phyloP scores from a whole-genome alignment of 1,139 yeast species.

The Kodamaea anthophila region DNA sequence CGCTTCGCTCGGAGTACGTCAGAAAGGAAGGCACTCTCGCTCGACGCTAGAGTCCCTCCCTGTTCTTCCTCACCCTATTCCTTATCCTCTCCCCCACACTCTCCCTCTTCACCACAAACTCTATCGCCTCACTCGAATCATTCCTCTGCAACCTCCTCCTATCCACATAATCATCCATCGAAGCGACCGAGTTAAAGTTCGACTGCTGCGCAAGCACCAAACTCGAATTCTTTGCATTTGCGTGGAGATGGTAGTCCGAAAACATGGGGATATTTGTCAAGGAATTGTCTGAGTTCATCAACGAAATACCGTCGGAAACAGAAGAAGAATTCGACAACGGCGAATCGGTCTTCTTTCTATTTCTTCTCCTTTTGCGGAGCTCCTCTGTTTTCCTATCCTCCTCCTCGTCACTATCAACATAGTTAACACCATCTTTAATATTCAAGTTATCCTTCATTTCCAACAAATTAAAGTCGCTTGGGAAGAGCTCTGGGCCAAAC shows the following conservation, averaged over 20 bases:
- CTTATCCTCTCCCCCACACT: slow-evolving; percentile 32
- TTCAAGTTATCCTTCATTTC: slow-evolving; percentile 29
- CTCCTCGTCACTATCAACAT: slow-evolving; percentile 44
- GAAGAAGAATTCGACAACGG: slow-evolving; percentile 23
- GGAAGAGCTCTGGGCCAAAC: slow-evolving; percentile 42
- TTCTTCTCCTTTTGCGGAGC: slow-evolving; percentile 41
- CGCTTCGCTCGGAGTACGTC: background rate
- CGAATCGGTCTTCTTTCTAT: slow-evolving; percentile 11
- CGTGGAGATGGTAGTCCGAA: slow-evolving; percentile 39
- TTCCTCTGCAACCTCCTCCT: slow-evolving; percentile 14
- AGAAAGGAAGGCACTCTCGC: background rate
- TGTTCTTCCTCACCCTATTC: slow-evolving; percentile 29
- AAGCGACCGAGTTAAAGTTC: slow-evolving; percentile 20
- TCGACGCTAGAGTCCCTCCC: too few relatives aligned
- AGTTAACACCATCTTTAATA: slow-evolving; percentile 19
- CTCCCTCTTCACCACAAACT: slow-evolving; percentile 18
- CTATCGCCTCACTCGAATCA: slow-evolving; percentile 27
- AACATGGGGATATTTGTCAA: slow-evolving; percentile 53
- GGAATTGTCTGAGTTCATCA: slow-evolving; percentile 48
- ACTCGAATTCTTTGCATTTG: slow-evolving; percentile 24
- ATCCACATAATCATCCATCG: slow-evolving; percentile 25
- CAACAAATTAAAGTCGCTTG: slow-evolving; percentile 41
- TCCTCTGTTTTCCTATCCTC: slow-evolving; percentile 54
- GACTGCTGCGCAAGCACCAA: slow-evolving; percentile 23
- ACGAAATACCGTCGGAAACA: slow-evolving; percentile 47